phyloP scores from a whole-genome alignment of 2,329 filamentous ascomycete species.

The Aspergillus phoenicis region DNA sequence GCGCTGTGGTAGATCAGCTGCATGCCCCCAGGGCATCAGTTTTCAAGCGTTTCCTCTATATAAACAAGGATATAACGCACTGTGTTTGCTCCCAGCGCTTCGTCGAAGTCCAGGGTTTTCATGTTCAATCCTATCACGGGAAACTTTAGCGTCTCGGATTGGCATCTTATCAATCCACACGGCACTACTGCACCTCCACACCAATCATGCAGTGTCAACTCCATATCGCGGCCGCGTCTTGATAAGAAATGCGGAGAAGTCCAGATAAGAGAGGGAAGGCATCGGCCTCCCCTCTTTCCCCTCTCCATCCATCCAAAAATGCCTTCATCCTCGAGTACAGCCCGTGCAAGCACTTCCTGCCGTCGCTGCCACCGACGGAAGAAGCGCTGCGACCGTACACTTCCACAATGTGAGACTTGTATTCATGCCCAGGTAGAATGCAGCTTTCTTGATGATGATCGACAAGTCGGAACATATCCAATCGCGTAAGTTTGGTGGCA shows the following conservation, averaged over 20 bases:
- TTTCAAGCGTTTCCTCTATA: too few species aligned
- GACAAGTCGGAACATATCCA: constrained; percentile 45
- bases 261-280: constrained; percentile 2
- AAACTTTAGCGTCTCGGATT: too few species aligned
- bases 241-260: constrained; percentile 14
- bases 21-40: too few species aligned
- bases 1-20: too few species aligned
- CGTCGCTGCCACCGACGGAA: constrained; percentile 47
- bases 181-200: not conserved
- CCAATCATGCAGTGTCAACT: not conserved
- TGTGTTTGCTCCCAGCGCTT: too few species aligned
- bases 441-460: constrained; percentile 46
- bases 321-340: constrained; percentile 23
- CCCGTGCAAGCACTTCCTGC: constrained; percentile 38
- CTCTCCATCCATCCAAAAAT: not conserved
- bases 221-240: not conserved
- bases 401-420: constrained; percentile 47
- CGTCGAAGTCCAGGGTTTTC: too few species aligned
- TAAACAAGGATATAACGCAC: too few species aligned
- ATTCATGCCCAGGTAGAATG: constrained; percentile 40
- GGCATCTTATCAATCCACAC: not conserved
- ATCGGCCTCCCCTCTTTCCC: not conserved
- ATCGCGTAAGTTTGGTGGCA: constrained; percentile 38
- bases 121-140: too few species aligned
- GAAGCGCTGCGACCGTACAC: constrained; percentile 46